phyloP scores from a whole-genome alignment of 768 basidiomycete species.

The Tylopilus intermedius region DNA sequence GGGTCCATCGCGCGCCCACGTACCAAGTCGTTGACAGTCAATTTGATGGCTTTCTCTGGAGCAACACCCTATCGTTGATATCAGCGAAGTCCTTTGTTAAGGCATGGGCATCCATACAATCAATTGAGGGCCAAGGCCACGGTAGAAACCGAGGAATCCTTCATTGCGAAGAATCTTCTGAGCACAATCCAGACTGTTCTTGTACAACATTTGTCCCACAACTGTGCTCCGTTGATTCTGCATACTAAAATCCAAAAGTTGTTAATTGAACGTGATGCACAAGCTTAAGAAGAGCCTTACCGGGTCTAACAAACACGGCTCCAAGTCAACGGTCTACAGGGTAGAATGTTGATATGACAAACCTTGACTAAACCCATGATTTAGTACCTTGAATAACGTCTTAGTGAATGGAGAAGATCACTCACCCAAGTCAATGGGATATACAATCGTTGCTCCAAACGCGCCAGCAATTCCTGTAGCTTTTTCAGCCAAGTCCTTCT shows the following conservation, averaged over 20 bases:
- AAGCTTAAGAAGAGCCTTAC: conserved; percentile 31
- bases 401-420: conserved; percentile 15
- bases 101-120: conserved; percentile 47
- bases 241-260: conserved; percentile 49
- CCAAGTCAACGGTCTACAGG: conserved; percentile 7
- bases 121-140: conserved; percentile 91
- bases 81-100: conserved; percentile 5
- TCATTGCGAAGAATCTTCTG: conserved; percentile 92
- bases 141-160: conserved; percentile 92
- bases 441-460: conserved; percentile 94
- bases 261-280: neutral
- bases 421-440: conserved; percentile 91
- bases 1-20: conserved; percentile 83
- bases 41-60: conserved; percentile 96
- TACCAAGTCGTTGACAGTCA: conserved; percentile 93
- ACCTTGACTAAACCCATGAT: conserved; percentile 60
- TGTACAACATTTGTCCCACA: conserved; percentile 94
- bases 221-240: conserved; percentile 97
- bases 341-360: conserved; percentile 20
- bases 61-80: conserved; percentile 68
- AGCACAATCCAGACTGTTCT: conserved; percentile 93
- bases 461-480: conserved; percentile 79
- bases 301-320: conserved; percentile 44
- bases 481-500: conserved; percentile 12
- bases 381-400: conserved; percentile 7